These are phyloP conservation scores for Linnemannia elongata DNA, from an alignment of 192 early-diverging fungal species.

Conservation along the genomic window DNA sequence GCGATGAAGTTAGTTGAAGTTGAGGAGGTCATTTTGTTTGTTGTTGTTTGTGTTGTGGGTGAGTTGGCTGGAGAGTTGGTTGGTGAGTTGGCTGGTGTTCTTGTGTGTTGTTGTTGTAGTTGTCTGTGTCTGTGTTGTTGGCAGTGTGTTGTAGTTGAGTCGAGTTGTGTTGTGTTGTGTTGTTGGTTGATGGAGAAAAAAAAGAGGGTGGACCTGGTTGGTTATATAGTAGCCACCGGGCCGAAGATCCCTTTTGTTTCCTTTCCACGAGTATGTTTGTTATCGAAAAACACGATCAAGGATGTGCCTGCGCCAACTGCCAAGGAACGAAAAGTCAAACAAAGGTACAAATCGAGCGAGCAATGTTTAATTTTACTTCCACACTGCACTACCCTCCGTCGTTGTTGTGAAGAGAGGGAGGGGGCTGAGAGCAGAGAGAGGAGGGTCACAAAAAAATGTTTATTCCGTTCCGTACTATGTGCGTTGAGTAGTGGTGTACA, in stretches of 20 bases:
- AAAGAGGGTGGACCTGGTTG: too few relatives aligned
- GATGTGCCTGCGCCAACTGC: background rate
- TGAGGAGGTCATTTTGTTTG: conserved; percentile 9
- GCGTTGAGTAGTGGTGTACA: too few relatives aligned
- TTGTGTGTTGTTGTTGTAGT: too few relatives aligned
- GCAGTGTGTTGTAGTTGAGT: too few relatives aligned
- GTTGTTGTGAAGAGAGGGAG: background rate
- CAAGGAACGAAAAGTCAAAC: background rate
- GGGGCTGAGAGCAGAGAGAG: background rate
- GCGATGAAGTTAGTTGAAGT: conserved; percentile 29
- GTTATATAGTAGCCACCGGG: background rate
- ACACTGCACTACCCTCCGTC: background rate
- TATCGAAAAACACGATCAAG: background rate
- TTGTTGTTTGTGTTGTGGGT: background rate
- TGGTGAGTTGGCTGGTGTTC: background rate
- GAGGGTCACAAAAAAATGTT: too few relatives aligned
- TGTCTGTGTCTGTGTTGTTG: too few relatives aligned
- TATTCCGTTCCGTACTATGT: too few relatives aligned
- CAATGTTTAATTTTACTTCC: background rate
- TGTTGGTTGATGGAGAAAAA: too few relatives aligned
- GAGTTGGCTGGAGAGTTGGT: too few relatives aligned
- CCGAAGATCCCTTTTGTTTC: background rate
- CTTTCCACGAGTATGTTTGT: background rate
- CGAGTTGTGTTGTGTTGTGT: too few relatives aligned
- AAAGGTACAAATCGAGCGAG: background rate